Evolutionary conservation across 352 stramenopile species (phyloP), one percentile per base, ranked within the genome.

Genomic region (Plasmopara halstedii): DNA sequence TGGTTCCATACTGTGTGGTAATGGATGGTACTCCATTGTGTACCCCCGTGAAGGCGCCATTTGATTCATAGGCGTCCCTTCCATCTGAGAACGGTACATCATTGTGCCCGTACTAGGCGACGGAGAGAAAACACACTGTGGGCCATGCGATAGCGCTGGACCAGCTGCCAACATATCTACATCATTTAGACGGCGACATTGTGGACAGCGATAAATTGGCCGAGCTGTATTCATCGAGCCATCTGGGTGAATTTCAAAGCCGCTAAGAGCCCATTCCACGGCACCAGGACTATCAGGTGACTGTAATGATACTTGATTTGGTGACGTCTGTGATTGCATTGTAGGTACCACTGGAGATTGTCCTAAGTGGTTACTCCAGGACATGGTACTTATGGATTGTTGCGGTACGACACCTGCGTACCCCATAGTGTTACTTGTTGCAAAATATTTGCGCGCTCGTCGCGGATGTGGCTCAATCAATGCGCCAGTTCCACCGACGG

Each of bases 241-340:
- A 43, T 93, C 76, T 0, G 62, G 46, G 40, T 88, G 63, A 25
- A 88, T 86, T 52, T 93, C 77, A 61, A 88, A 93, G 25, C 71
- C 81, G 15, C 63, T 66, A n/a, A 89, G 67, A 25, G 73, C 72
- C 78, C 78, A 93, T 50, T 93, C 81, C 15, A 79, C 50, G 2
- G 44, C 40, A 22, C 54, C 57, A 18, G 63, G 52, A 20, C 53
- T 40, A 35, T 35, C 50, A 35, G 58, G 58, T 27, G 64, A 65
- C 21, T 62, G 56, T 6, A 53, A 47, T 25, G 47, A 15, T 1
- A 40, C 21, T 14, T 59, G 57, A 8, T 50, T 50, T 15, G 42
- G 42, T 2, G 22, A 43, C 8, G 48, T 61, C n/a, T n/a, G n/a
- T n/a, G n/a, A n/a, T n/a, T n/a, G n/a, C n/a, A n/a, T n/a, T n/a